These are phyloP conservation scores for Suillus spraguei DNA, from an alignment of 768 basidiomycete genomes.

Conservation along the genomic window DNA sequence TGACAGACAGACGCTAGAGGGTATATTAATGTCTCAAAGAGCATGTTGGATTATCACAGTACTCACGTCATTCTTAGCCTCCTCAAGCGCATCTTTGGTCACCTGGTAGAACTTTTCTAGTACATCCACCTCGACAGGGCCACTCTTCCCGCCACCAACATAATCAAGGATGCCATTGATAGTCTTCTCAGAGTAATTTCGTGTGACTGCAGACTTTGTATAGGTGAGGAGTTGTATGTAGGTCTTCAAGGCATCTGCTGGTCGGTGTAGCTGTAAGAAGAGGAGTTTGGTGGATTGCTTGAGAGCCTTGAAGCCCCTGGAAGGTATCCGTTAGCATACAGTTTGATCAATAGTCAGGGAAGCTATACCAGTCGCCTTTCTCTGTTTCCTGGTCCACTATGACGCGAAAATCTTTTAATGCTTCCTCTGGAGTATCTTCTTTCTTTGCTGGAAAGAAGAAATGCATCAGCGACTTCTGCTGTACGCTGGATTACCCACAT, in stretches of 20 bases:
- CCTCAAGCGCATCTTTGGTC: slow-evolving; percentile 86
- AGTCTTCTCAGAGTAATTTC: slow-evolving; percentile 96
- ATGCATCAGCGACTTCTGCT: neutral
- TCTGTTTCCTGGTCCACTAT: slow-evolving; percentile 93
- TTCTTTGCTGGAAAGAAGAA: slow-evolving; percentile 72
- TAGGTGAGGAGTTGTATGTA: slow-evolving; percentile 89
- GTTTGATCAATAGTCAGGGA: neutral
- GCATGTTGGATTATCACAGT: neutral
- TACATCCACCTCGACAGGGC: slow-evolving; percentile 77
- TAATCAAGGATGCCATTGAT: slow-evolving; percentile 99
- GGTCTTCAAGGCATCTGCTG: slow-evolving; percentile 81
- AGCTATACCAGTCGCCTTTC: slow-evolving; percentile 86
- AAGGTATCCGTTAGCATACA: slow-evolving; percentile 7
- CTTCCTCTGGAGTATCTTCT: slow-evolving; percentile 91
- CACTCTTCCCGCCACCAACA: slow-evolving; percentile 88
- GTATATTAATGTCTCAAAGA: neutral
- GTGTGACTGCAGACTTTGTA: slow-evolving; percentile 93
- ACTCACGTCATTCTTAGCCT: slow-evolving; percentile 93
- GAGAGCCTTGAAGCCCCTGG: slow-evolving; percentile 97
- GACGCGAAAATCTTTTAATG: slow-evolving; percentile 83
- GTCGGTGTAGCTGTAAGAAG: slow-evolving; percentile 77
- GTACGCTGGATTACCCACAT: slow-evolving; percentile 50
- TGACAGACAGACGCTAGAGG: slow-evolving; percentile 82
- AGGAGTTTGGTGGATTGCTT: slow-evolving; percentile 97
- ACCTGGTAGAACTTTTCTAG: slow-evolving; percentile 95